Conservation (phyloP, 108 stramenopile species). For the Thalassiosira profunda region DNA sequence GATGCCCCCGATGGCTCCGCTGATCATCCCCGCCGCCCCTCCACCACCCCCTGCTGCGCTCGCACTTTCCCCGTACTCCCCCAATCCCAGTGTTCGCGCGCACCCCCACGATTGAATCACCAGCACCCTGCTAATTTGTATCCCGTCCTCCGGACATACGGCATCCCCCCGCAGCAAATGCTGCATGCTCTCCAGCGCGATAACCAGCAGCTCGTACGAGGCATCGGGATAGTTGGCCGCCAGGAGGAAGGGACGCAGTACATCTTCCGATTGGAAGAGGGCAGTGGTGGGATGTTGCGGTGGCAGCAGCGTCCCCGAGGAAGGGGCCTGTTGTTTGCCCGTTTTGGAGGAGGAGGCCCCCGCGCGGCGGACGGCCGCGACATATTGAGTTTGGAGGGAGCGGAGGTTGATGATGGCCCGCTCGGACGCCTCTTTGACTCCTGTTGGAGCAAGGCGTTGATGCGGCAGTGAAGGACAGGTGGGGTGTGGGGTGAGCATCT, state of each 20-base stretch:
- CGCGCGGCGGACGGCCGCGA: slow-evolving; percentile 81
- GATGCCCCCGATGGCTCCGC: slow-evolving; percentile 4
- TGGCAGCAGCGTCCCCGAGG: slow-evolving; percentile 6
- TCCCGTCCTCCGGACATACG: slow-evolving; percentile 75
- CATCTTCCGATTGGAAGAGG: slow-evolving; percentile 76
- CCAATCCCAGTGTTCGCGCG: slow-evolving; percentile 31
- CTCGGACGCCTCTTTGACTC: slow-evolving; percentile 88
- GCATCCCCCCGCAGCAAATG: slow-evolving; percentile 81
- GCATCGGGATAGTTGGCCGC: slow-evolving; percentile 88
- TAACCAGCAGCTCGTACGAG: slow-evolving; percentile 55
- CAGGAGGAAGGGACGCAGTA: slow-evolving; percentile 86
- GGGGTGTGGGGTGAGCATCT: neutral
- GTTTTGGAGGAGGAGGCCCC: slow-evolving; percentile 9
- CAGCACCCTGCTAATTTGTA: slow-evolving; percentile 78
- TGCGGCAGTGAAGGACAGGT: neutral
- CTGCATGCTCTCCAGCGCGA: slow-evolving; percentile 75
- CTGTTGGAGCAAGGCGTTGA: slow-evolving; percentile 15
- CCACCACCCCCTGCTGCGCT: slow-evolving; percentile 1
- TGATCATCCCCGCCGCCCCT: slow-evolving; percentile 36
- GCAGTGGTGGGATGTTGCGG: slow-evolving; percentile 78
- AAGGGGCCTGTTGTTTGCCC: slow-evolving; percentile 1
- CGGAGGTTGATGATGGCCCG: slow-evolving; percentile 83
- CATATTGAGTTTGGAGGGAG: slow-evolving; percentile 79
- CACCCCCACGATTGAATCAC: slow-evolving; percentile 80
- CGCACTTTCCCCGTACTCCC: neutral